Evolutionary conservation across 2,329 filamentous ascomycete genomes (phyloP).

Genomic region (Colletotrichum brevisporum): DNA sequence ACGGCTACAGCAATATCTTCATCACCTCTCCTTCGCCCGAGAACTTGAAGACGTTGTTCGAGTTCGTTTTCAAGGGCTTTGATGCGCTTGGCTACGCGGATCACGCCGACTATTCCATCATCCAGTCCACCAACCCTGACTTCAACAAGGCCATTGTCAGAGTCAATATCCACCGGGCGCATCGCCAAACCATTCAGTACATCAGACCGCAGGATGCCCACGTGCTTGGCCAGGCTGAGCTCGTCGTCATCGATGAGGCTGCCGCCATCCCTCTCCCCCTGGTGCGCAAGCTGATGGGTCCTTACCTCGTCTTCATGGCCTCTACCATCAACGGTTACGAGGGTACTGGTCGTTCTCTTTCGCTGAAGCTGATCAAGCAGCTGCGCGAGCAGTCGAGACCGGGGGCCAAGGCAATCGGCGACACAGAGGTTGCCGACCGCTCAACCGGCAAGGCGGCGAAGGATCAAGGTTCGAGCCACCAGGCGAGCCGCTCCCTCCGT

Average conservation of each 20-base stretch:
- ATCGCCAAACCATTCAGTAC: constrained; percentile 98
- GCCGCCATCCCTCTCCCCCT: constrained; percentile 95
- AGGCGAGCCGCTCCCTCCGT: constrained; percentile 83
- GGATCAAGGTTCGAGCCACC: constrained; percentile 68
- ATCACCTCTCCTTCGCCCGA: constrained; percentile 98
- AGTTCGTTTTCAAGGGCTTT: constrained; percentile 98
- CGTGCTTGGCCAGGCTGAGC: constrained; percentile 92
- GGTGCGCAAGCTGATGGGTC: constrained; percentile 94
- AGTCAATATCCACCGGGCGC: constrained; percentile 94
- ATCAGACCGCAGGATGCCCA: constrained; percentile 97
- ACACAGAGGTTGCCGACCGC: constrained; percentile 81
- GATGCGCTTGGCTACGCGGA: constrained; percentile 94
- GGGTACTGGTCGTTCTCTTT: constrained; percentile 94
- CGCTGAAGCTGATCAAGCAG: constrained; percentile 96
- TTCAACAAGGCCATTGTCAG: constrained; percentile 99
- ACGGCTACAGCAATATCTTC: constrained; percentile 99
- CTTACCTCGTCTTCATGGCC: constrained; percentile 98
- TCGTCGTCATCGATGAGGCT: constrained; percentile 97
- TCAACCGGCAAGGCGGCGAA: constrained; percentile 82
- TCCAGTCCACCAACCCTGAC: constrained; percentile 97
- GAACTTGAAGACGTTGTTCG: constrained; percentile 98
- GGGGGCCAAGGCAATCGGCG: constrained; percentile 66
- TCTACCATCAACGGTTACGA: constrained; percentile 99
- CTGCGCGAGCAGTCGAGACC: constrained; percentile 91
- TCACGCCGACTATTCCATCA: constrained; percentile 97